These are phyloP conservation scores for Colletotrichum chlorophyti DNA, from an alignment of 2,329 filamentous ascomycete genomes.

Conservation along the genomic window DNA sequence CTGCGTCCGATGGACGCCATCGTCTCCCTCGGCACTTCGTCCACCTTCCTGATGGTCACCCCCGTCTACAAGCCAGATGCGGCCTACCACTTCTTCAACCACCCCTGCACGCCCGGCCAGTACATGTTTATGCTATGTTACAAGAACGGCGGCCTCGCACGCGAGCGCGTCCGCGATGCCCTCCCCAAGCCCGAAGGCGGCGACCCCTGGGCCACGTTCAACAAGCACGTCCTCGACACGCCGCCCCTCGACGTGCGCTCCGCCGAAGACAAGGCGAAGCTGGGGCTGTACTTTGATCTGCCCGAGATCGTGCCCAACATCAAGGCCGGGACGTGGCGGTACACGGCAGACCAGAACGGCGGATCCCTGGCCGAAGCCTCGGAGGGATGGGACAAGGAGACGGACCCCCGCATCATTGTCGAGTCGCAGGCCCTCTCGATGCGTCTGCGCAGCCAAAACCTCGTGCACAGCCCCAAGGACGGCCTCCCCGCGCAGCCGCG, in stretches of 20 bases:
- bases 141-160: slow-evolving; percentile 94
- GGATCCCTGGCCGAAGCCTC: slow-evolving; percentile 48
- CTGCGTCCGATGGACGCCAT: slow-evolving; percentile 90
- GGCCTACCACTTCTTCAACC: slow-evolving; percentile 97
- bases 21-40: slow-evolving; percentile 92
- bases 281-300: slow-evolving; percentile 94
- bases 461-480: slow-evolving; percentile 65
- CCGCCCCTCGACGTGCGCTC: slow-evolving; percentile 71
- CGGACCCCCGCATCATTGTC: slow-evolving; percentile 86
- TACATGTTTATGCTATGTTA: slow-evolving; percentile 99
- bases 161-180: slow-evolving; percentile 85
- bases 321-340: slow-evolving; percentile 85
- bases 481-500: slow-evolving; percentile 81
- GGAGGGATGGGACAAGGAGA: slow-evolving; percentile 58
- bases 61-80: slow-evolving; percentile 89
- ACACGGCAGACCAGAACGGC: slow-evolving; percentile 62
- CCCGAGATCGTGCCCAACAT: slow-evolving; percentile 97
- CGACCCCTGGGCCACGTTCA: slow-evolving; percentile 81
- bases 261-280: slow-evolving; percentile 68
- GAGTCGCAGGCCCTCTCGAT: slow-evolving; percentile 96
- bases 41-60: slow-evolving; percentile 97
- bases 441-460: slow-evolving; percentile 80
- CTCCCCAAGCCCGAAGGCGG: slow-evolving; percentile 63
- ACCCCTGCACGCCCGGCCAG: slow-evolving; percentile 85
- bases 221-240: slow-evolving; percentile 72